Conservation (phyloP, 2,329 filamentous ascomycete genomes). For the Metarhizium sp. region DNA sequence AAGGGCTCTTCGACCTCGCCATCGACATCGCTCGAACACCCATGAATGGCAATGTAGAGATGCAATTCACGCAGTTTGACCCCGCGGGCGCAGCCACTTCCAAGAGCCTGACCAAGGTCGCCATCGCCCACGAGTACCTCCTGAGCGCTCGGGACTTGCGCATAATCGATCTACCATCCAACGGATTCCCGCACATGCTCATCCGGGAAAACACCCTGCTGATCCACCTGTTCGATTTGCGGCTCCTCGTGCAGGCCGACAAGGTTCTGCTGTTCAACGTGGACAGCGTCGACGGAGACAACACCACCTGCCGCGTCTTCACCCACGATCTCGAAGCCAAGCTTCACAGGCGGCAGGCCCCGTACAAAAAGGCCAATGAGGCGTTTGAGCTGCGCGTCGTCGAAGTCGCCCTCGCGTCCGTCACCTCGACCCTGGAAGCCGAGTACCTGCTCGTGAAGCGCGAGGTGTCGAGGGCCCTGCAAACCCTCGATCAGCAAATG, state of each 20-base stretch:
- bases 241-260: constrained; percentile 23
- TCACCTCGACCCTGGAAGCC: constrained; percentile 22
- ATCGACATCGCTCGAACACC: constrained; percentile 1
- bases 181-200: constrained; percentile 23
- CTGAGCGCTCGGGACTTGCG: constrained; percentile 20
- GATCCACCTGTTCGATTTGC: constrained; percentile 24
- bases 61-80: constrained; percentile 5
- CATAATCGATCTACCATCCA: constrained; percentile 21
- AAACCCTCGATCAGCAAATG: constrained; percentile 5
- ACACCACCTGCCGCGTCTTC: constrained; percentile 11
- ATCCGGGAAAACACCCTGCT: constrained; percentile 22
- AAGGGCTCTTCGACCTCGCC: background rate
- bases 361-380: constrained; percentile 8
- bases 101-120: constrained; percentile 8
- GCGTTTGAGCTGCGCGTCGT: constrained; percentile 25
- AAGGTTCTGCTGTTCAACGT: constrained; percentile 19
- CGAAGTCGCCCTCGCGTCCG: constrained; percentile 23
- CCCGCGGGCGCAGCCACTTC: background rate
- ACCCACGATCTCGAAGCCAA: constrained; percentile 17
- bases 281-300: constrained; percentile 2
- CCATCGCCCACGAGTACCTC: constrained; percentile 6
- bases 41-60: constrained; percentile 2
- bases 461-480: constrained; percentile 6
- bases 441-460: constrained; percentile 17
- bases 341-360: constrained; percentile 8